phyloP scores from a whole-genome alignment of 768 basidiomycete species.

The Rhodotorula toruloides region DNA sequence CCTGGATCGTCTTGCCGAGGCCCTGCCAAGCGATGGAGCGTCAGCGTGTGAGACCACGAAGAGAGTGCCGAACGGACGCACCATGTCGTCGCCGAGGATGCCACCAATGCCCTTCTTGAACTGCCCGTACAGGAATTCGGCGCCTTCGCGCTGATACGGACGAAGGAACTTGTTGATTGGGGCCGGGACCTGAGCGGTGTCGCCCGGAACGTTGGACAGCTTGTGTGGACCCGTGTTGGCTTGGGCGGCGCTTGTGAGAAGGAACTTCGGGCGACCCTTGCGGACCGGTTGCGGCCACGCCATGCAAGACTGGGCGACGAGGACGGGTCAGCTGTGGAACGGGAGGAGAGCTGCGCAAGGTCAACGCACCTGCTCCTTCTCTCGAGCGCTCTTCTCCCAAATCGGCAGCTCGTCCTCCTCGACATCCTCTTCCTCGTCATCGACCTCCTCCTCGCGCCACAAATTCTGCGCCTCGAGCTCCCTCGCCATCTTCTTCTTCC shows the following conservation, averaged over 20 bases:
- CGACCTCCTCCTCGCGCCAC: background rate
- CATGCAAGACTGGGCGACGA: background rate
- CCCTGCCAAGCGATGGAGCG: background rate
- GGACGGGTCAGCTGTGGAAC: background rate
- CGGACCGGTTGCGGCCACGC: constrained; percentile 3
- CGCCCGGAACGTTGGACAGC: background rate
- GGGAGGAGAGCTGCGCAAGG: background rate
- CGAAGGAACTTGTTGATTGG: constrained; percentile 78
- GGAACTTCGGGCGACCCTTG: constrained; percentile 28
- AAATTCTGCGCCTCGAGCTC: background rate
- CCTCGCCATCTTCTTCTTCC: background rate
- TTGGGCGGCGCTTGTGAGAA: constrained; percentile 6
- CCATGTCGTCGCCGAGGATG: constrained; percentile 94
- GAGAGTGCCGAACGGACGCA: constrained; percentile 45
- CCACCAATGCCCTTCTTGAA: constrained; percentile 68
- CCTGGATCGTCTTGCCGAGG: constrained; percentile 88
- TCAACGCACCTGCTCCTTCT: background rate
- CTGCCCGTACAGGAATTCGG: constrained; percentile 69
- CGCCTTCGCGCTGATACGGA: constrained; percentile 82
- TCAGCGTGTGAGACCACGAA: constrained; percentile 29
- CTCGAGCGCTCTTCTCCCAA: background rate
- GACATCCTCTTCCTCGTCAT: background rate
- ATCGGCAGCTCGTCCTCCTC: constrained; percentile 9
- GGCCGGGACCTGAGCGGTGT: constrained; percentile 42
- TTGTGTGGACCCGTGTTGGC: constrained; percentile 13